Conservation (phyloP, 2,329 filamentous ascomycete species). For the Knoxdaviesia capensis region DNA sequence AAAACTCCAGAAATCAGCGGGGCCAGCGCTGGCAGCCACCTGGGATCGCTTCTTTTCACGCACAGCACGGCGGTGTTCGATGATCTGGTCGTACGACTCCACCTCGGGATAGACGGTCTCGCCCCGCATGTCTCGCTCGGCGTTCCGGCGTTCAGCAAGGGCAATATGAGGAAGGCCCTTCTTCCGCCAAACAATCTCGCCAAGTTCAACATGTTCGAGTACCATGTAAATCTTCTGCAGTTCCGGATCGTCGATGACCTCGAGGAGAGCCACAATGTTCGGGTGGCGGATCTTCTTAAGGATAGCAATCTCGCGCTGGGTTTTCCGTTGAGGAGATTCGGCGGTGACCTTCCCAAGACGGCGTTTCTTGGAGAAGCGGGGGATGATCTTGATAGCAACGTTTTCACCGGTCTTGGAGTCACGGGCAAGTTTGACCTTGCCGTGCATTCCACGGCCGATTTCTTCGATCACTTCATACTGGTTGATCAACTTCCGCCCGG, state of each 20-base stretch:
- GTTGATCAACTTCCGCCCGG: slow-evolving; percentile 90
- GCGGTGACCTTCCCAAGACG: slow-evolving; percentile 68
- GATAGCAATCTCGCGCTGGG: slow-evolving; percentile 91
- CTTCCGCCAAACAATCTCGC: slow-evolving; percentile 86
- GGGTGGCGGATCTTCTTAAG: slow-evolving; percentile 94
- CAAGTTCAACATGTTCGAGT: slow-evolving; percentile 81
- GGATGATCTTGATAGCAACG: slow-evolving; percentile 97
- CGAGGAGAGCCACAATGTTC: slow-evolving; percentile 88
- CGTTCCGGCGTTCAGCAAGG: slow-evolving; percentile 58
- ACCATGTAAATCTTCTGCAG: slow-evolving; percentile 98
- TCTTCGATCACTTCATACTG: slow-evolving; percentile 96
- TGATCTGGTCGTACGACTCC: slow-evolving; percentile 36
- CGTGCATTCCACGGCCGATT: slow-evolving; percentile 86
- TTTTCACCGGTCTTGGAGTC: slow-evolving; percentile 56
- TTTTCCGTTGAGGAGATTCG: slow-evolving; percentile 50
- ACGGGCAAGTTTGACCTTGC: slow-evolving; percentile 88
- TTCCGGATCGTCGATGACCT: slow-evolving; percentile 93
- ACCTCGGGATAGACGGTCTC: slow-evolving; percentile 38
- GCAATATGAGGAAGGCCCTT: slow-evolving; percentile 72
- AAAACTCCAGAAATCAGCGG: slow-evolving; percentile 60
- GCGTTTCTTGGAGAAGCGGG: slow-evolving; percentile 81
- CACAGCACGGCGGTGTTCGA: slow-evolving; percentile 36
- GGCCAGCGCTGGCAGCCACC: slow-evolving; percentile 27
- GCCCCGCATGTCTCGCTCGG: slow-evolving; percentile 50
- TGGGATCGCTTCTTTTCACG: slow-evolving; percentile 37